Percentiles rank a stretch among this genome's conserved stretches.
Evolutionary conservation across 139 green algal species (phyloP).

Genomic region (Chlamydomonas sp.): DNA sequence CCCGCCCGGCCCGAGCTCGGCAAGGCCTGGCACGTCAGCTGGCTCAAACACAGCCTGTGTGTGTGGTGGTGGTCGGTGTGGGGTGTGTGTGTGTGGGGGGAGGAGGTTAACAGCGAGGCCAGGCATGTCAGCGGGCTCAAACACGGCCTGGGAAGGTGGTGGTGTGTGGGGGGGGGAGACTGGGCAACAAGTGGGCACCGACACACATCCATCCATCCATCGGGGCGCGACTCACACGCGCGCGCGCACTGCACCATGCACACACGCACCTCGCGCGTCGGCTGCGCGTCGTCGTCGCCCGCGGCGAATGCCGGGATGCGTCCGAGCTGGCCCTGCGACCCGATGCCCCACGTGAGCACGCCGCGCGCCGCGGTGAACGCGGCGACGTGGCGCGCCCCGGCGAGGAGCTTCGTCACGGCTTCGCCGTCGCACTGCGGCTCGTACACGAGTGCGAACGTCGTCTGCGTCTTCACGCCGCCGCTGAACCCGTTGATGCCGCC

Average conservation of each 20-base stretch:
- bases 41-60: conserved; percentile 27
- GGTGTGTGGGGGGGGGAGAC: no score
- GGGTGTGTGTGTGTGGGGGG: no score
- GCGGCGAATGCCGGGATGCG: conserved; percentile 35
- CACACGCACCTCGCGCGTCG: no score
- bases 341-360: conserved; percentile 75
- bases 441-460: conserved; percentile 38
- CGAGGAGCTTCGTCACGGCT: conserved; percentile 30
- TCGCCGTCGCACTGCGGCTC: conserved; percentile 25
- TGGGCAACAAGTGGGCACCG: no score
- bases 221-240: no score
- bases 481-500: conserved; percentile 68
- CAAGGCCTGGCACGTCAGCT: conserved; percentile 10
- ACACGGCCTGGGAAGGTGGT: conserved; percentile 23
- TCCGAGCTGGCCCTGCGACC: conserved; percentile 75
- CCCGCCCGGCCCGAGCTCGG: not conserved
- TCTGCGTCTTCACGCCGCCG: conserved; percentile 16
- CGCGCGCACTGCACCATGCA: no score
- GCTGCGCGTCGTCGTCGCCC: conserved; percentile 19
- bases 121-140: no score
- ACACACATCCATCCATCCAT: no score
- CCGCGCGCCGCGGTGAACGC: conserved; percentile 47
- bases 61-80: no score
- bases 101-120: no score
- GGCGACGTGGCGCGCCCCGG: conserved; percentile 61